A percentile compares a stretch with the other conserved stretches of the same genome.
phyloP scores from a whole-genome alignment of 148 eudicot species.

The Amaranthus palmeri region DNA sequence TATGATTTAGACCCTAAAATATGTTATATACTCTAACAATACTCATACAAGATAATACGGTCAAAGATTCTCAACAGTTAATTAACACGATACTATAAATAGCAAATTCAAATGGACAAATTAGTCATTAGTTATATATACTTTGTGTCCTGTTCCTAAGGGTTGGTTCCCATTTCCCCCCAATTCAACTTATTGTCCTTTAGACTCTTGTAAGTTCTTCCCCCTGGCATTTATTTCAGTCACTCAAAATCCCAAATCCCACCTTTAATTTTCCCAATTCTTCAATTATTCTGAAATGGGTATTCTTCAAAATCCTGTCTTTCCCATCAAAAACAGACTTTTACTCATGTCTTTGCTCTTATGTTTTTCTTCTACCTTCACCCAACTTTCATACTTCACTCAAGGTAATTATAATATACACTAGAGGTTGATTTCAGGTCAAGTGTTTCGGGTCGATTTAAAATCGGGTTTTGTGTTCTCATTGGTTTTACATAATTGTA shows the following conservation, averaged over 20 bases:
- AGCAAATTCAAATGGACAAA: too few species aligned
- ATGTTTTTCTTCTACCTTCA: conserved; percentile 10
- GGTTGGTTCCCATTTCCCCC: conserved; percentile 23
- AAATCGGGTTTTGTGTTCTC: too few species aligned
- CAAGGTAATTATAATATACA: conserved; percentile 22
- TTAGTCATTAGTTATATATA: too few species aligned
- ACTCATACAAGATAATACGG: too few species aligned
- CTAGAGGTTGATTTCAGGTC: too few species aligned
- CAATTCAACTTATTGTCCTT: background rate
- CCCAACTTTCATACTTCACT: conserved; percentile 19
- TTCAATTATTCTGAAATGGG: conserved; percentile 23
- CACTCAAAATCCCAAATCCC: conserved; percentile 6
- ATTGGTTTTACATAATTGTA: too few species aligned
- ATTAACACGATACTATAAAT: too few species aligned
- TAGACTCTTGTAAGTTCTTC: too few species aligned
- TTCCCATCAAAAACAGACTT: conserved; percentile 16
- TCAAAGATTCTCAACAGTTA: too few species aligned
- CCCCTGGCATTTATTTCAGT: background rate
- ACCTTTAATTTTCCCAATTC: background rate
- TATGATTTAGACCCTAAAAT: too few species aligned
- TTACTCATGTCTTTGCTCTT: conserved; percentile 27
- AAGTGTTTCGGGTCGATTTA: too few species aligned
- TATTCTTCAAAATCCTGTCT: conserved; percentile 18
- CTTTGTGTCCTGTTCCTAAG: conserved; percentile 12
- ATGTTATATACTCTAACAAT: too few species aligned